These are phyloP conservation scores for Arthrobotrys megalospora DNA, from an alignment of 2,329 filamentous ascomycete genomes.

Conservation along the genomic window DNA sequence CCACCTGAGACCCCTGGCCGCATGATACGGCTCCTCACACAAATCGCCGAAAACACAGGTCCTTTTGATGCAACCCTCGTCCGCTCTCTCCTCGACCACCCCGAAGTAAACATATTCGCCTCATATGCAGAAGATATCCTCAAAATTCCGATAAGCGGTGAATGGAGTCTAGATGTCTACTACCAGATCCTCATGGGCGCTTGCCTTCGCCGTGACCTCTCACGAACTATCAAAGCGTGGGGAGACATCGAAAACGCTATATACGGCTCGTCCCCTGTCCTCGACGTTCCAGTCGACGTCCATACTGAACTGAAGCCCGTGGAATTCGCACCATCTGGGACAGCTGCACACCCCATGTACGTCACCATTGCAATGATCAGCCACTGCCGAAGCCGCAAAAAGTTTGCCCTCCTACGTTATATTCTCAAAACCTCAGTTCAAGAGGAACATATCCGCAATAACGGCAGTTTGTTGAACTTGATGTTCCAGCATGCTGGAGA, in stretches of 20 bases:
- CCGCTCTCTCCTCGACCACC: constrained; percentile 46
- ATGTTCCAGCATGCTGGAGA: constrained; percentile 53
- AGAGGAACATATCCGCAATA: constrained; percentile 29
- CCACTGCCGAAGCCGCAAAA: constrained; percentile 33
- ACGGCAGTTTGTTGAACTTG: constrained; percentile 38
- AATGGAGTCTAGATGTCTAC: constrained; percentile 49
- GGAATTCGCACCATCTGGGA: constrained; percentile 23
- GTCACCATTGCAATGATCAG: constrained; percentile 35
- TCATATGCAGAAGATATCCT: constrained; percentile 52
- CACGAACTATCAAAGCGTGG: constrained; percentile 44
- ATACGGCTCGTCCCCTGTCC: constrained; percentile 12
- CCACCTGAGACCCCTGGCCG: constrained; percentile 52
- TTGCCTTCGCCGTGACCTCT: constrained; percentile 41
- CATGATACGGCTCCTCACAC: constrained; percentile 47
- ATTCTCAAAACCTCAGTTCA: constrained; percentile 30
- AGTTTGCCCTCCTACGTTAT: constrained; percentile 38
- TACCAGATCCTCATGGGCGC: constrained; percentile 44
- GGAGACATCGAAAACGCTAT: constrained; percentile 25
- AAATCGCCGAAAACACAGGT: constrained; percentile 32
- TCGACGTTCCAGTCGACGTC: neutral
- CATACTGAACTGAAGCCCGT: constrained; percentile 27
- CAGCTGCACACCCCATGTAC: constrained; percentile 27
- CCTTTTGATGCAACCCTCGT: constrained; percentile 44
- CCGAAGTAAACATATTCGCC: constrained; percentile 49
- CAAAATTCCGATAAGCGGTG: constrained; percentile 40